phyloP scores from a whole-genome alignment of 768 basidiomycete genomes.

The Lactarius pseudohatsudake region DNA sequence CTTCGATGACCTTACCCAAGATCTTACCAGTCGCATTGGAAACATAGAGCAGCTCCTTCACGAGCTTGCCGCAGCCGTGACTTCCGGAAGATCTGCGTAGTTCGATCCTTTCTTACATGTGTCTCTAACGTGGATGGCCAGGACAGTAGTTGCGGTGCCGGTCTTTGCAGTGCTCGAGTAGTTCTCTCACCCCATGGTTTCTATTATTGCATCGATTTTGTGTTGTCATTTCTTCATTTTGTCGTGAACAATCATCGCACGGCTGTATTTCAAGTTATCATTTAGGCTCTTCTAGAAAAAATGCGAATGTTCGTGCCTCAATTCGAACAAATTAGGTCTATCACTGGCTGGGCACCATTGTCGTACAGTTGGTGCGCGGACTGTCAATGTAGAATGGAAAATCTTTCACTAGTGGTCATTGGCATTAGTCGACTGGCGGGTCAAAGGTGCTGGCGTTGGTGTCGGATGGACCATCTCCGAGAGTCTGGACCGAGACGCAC shows the following conservation, averaged over 20 bases:
- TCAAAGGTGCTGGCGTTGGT: too few relatives aligned
- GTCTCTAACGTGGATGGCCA: neutral
- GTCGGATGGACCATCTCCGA: too few relatives aligned
- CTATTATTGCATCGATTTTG: neutral
- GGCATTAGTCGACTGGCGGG: too few relatives aligned
- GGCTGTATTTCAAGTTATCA: neutral
- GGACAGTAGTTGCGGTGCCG: neutral
- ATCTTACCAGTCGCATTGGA: neutral
- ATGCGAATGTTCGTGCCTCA: neutral
- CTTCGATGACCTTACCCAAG: neutral
- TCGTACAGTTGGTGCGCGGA: neutral
- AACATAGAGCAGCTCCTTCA: slow-evolving; percentile 12
- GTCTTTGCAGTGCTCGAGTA: neutral
- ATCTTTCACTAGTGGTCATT: too few relatives aligned
- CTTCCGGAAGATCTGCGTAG: neutral
- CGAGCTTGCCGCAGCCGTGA: neutral
- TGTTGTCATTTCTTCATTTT: neutral
- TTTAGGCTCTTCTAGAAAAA: neutral
- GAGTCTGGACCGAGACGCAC: too few relatives aligned
- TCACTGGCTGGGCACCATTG: neutral
- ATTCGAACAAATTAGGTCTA: neutral
- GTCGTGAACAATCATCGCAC: neutral
- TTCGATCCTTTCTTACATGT: neutral
- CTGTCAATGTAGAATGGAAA: too few relatives aligned
- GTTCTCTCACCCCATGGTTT: neutral